Evolutionary conservation across 805 yeast genomes (phyloP), one percentile per base, ranked within the genome.

Genomic region (Lipomyces yamanashiensis): DNA sequence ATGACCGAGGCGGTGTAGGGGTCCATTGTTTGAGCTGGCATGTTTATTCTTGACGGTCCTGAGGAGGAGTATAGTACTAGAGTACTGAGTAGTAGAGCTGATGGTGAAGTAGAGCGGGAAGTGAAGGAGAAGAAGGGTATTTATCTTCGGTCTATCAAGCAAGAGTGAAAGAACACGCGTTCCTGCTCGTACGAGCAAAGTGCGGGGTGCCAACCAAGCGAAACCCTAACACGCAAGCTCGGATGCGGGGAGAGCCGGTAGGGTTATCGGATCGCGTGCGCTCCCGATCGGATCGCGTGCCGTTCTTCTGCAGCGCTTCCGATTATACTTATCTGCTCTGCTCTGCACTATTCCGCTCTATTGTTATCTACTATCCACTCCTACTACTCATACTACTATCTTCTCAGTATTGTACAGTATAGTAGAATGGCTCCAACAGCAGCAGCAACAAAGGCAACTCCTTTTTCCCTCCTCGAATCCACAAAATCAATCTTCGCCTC

Each of bases 1-100:
- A 72, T 71, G 33, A 74, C 76, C 40, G 53, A 54, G 41, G 73
- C 67, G 8, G 76, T 74, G 65, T 71, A 74, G 71, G 74, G 23
- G 73, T 63, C 76, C 68, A 73, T 17, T n/a, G 39, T 40, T 36
- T 47, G 53, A 2, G 59, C 37, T 9, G 59, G 59, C 59, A 56
- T 55, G 34, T n/a, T n/a, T n/a, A n/a, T n/a, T n/a, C n/a, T n/a
- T n/a, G n/a, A n/a, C n/a, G n/a, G n/a, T n/a, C n/a, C n/a, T n/a
- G n/a, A n/a, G n/a, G n/a, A n/a, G n/a, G n/a, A n/a, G n/a, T n/a
- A n/a, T n/a, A n/a, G n/a, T n/a, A n/a, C n/a, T n/a, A n/a, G n/a
- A n/a, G n/a, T n/a, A n/a, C n/a, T n/a, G n/a, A n/a, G n/a, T n/a
- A 19, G n/a, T 7, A 21, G 8, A 17, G 33, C n/a, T 45, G 5